phyloP scores from a whole-genome alignment of 139 green algal species.

The Klebsormidium nitens region DNA sequence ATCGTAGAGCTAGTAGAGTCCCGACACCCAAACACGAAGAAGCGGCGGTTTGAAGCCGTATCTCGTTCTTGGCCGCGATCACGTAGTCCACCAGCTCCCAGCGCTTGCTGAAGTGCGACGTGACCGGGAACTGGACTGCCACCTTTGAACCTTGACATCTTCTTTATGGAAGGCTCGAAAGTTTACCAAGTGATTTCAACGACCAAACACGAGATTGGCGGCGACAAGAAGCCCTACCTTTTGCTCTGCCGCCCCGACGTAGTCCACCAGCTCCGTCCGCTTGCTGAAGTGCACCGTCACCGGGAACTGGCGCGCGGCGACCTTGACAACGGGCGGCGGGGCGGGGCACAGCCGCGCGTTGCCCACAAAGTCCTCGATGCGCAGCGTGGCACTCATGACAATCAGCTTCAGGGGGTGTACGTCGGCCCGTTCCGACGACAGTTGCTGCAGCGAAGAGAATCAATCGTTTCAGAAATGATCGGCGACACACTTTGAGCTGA shows the following conservation, averaged over 20 bases:
- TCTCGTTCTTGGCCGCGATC: slow-evolving; percentile 52
- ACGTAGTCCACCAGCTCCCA: slow-evolving; percentile 82
- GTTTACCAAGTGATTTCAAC: no score
- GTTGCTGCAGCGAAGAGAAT: no score
- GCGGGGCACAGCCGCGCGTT: slow-evolving; percentile 69
- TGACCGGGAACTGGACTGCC: slow-evolving; percentile 81
- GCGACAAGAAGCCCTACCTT: no score
- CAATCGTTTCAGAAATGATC: no score
- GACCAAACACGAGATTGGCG: no score
- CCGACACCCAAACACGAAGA: no score
- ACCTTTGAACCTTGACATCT: no score
- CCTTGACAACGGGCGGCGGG: slow-evolving; percentile 62
- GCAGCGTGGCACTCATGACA: slow-evolving; percentile 94
- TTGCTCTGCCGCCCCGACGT: slow-evolving; percentile 57
- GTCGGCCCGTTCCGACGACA: no score
- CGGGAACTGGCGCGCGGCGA: slow-evolving; percentile 79
- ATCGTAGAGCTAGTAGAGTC: no score
- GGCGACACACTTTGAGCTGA: no score
- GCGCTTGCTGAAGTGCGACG: slow-evolving; percentile 72
- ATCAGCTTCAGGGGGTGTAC: slow-evolving; percentile 86
- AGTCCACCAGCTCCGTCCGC: slow-evolving; percentile 81
- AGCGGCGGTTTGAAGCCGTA: no score
- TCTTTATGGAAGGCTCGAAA: no score
- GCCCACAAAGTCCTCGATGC: slow-evolving; percentile 70
- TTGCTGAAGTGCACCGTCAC: slow-evolving; percentile 87